Evolutionary conservation across 495 filamentous ascomycete species (phyloP).

Genomic region (Neurospora cerealis): DNA sequence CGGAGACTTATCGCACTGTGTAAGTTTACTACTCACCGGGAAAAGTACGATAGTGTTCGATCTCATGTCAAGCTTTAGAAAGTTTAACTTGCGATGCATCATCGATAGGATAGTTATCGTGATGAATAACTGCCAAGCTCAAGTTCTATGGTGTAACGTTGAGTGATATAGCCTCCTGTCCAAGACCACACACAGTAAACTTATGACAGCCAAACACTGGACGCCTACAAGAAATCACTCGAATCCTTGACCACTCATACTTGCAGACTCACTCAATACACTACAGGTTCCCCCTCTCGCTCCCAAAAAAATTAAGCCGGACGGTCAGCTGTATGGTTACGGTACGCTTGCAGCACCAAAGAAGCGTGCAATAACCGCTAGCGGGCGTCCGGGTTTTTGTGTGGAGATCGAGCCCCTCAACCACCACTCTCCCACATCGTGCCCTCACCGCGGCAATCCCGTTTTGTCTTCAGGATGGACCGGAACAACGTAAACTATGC

Average conservation of each 20-base stretch:
- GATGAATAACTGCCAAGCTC: not conserved
- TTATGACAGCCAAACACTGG: not conserved
- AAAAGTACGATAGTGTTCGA: not conserved
- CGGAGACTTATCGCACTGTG: not conserved
- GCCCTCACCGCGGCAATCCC: not conserved
- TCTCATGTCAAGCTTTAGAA: not conserved
- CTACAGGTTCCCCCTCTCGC: not conserved
- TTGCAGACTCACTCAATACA: not conserved
- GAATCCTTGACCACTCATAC: not conserved
- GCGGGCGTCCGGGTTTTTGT: not conserved
- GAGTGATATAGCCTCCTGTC: not conserved
- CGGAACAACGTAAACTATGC: conserved; percentile 37
- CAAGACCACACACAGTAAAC: not conserved
- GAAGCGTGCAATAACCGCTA: not conserved
- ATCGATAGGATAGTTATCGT: not conserved
- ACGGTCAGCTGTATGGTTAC: not conserved
- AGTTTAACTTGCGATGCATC: not conserved
- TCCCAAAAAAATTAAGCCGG: not conserved
- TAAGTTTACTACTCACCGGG: not conserved
- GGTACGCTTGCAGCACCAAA: not conserved
- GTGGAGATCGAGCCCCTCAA: not conserved
- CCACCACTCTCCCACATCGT: not conserved
- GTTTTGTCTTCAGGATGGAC: conserved; percentile 14
- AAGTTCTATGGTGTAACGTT: not conserved
- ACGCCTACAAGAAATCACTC: not conserved